phyloP scores from a whole-genome alignment of 306 rosid species.

The Vigna trinervia region DNA sequence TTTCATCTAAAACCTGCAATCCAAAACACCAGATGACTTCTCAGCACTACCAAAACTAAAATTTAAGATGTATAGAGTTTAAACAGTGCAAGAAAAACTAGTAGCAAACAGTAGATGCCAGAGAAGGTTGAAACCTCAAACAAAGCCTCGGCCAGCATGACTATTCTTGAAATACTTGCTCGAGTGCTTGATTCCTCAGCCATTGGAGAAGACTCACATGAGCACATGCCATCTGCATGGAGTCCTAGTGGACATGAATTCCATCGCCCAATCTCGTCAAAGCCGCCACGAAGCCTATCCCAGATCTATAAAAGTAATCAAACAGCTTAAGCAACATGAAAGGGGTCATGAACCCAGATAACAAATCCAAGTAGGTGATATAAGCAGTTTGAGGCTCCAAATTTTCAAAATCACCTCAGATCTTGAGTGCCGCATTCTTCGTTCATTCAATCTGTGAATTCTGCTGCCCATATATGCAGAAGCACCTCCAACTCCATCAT shows the following conservation, averaged over 20 bases:
- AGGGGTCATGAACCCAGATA: conserved; percentile 31
- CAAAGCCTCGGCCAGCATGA: conserved; percentile 96
- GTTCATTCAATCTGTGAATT: conserved; percentile 69
- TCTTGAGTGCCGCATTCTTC: conserved; percentile 72
- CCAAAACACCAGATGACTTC: conserved; percentile 19
- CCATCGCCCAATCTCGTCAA: conserved; percentile 69
- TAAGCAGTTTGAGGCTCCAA: conserved; percentile 32
- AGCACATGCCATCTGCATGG: conserved; percentile 87
- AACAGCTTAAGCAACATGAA: conserved; percentile 38
- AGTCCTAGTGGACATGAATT: conserved; percentile 85
- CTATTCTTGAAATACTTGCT: conserved; percentile 95
- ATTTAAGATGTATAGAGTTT: neutral
- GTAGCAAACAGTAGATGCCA: conserved; percentile 6
- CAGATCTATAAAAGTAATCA: conserved; percentile 63
- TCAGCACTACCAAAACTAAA: conserved; percentile 3
- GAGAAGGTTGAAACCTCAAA: conserved; percentile 72
- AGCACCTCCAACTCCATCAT: conserved; percentile 63
- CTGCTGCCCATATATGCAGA: conserved; percentile 69
- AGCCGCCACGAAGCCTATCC: conserved; percentile 94
- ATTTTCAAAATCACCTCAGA: conserved; percentile 73
- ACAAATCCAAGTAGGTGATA: conserved; percentile 34
- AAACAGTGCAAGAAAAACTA: conserved; percentile 30
- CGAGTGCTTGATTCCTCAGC: conserved; percentile 84
- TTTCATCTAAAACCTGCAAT: conserved; percentile 93
- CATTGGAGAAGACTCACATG: conserved; percentile 72